These are phyloP conservation scores for Madurella fahalii DNA, from an alignment of 2,329 filamentous ascomycete species.

Conservation along the genomic window DNA sequence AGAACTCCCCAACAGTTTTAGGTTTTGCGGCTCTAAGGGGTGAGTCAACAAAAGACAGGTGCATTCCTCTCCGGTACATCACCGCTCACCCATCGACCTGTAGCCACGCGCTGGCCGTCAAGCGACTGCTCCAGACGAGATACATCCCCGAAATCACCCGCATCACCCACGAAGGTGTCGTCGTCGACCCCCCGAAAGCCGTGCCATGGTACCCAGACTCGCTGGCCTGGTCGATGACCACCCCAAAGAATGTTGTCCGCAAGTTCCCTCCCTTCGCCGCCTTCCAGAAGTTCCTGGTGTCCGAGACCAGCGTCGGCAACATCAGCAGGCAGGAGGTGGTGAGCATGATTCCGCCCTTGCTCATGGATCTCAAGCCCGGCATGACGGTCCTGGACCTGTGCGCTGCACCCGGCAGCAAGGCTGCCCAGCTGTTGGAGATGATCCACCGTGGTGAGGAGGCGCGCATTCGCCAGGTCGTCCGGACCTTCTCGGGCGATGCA, in stretches of 20 bases:
- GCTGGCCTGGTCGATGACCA: conserved; percentile 97
- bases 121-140: conserved; percentile 78
- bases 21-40: conserved; percentile 94
- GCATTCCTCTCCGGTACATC: background rate
- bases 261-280: conserved; percentile 90
- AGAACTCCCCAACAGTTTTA: conserved; percentile 94
- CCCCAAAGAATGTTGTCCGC: conserved; percentile 90
- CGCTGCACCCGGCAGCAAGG: conserved; percentile 95
- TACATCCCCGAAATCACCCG: conserved; percentile 88
- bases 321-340: conserved; percentile 97
- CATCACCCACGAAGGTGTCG: conserved; percentile 77
- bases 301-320: conserved; percentile 94
- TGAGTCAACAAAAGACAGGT: conserved; percentile 35
- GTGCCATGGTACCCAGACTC: conserved; percentile 93
- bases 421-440: conserved; percentile 91
- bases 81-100: background rate
- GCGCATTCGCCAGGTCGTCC: conserved; percentile 68
- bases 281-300: conserved; percentile 97
- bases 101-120: conserved; percentile 87
- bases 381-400: conserved; percentile 96
- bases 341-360: conserved; percentile 95
- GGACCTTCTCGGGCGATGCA: conserved; percentile 58
- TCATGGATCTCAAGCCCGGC: conserved; percentile 85
- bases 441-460: conserved; percentile 90
- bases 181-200: conserved; percentile 74